These are phyloP conservation scores for Solanum rostratum DNA, from an alignment of 257 asterid species.

Conservation along the genomic window DNA sequence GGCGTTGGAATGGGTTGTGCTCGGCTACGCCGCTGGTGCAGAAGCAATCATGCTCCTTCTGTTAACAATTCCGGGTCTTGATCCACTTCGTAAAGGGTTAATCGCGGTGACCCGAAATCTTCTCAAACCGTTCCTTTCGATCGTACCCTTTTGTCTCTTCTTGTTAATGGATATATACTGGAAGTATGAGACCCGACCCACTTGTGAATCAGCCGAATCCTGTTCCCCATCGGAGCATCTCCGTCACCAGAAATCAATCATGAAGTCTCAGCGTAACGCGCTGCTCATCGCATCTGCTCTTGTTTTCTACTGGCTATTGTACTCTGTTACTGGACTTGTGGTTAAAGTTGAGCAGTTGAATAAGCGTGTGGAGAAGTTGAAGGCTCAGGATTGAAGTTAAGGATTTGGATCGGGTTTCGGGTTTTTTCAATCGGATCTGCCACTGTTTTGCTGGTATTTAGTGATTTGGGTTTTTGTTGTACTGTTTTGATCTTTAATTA, in stretches of 20 bases:
- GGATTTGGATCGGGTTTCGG: neutral
- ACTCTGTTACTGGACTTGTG: conserved; percentile 61
- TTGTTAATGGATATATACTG: conserved; percentile 68
- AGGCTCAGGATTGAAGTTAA: conserved; percentile 34
- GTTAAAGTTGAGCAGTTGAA: conserved; percentile 51
- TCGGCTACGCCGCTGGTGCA: conserved; percentile 90
- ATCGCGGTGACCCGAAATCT: conserved; percentile 53
- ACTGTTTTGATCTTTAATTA: neutral
- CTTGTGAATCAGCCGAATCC: conserved; percentile 44
- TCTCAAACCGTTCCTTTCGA: conserved; percentile 56
- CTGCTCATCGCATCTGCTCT: conserved; percentile 65
- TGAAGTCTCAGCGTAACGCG: conserved; percentile 75
- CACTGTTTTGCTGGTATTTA: neutral
- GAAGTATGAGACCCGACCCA: conserved; percentile 69
- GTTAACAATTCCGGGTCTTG: conserved; percentile 80
- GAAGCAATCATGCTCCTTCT: conserved; percentile 93
- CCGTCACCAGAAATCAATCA: conserved; percentile 74
- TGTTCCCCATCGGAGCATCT: conserved; percentile 65
- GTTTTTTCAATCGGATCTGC: neutral
- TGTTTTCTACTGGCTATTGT: conserved; percentile 65
- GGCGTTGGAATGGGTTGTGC: conserved; percentile 96
- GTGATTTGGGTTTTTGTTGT: neutral
- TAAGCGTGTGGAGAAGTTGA: conserved; percentile 55
- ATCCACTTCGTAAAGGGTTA: conserved; percentile 64
- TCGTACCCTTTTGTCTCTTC: conserved; percentile 71